These are phyloP conservation scores for Helotiales sp. DNA, from an alignment of 2,329 filamentous ascomycete genomes.

Conservation along the genomic window DNA sequence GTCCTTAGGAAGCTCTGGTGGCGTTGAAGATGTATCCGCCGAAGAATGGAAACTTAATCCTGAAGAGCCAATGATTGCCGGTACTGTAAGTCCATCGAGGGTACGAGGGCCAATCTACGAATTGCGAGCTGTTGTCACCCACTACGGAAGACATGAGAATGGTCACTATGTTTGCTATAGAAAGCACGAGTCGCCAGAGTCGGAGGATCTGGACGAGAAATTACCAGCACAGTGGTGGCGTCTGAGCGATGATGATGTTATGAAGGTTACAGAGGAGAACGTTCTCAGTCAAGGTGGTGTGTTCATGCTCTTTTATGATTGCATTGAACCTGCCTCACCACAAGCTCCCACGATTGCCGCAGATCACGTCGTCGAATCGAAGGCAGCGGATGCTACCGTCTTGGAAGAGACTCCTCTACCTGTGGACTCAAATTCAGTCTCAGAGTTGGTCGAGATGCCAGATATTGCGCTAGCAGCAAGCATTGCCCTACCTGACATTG, in stretches of 20 bases:
- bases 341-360: not conserved
- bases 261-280: conserved; percentile 67
- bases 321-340: conserved; percentile 49
- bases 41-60: conserved; percentile 75
- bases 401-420: not conserved
- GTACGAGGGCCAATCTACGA: conserved; percentile 67
- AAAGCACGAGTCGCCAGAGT: conserved; percentile 53
- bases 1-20: conserved; percentile 66
- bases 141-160: conserved; percentile 89
- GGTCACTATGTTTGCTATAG: conserved; percentile 94
- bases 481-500: conserved; percentile 22
- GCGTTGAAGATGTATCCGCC: conserved; percentile 34
- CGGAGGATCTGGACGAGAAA: conserved; percentile 32
- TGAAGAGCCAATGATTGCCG: conserved; percentile 70
- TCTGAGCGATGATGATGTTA: conserved; percentile 86
- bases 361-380: not conserved
- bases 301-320: conserved; percentile 98
- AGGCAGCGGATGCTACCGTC: not conserved
- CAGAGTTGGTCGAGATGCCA: not conserved
- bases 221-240: conserved; percentile 71
- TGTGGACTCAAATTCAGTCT: not conserved
- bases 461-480: conserved; percentile 16
- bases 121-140: conserved; percentile 81
- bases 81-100: conserved; percentile 49
- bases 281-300: conserved; percentile 76